Evolutionary conservation across 1,284 basidiomycete genomes (phyloP).

Genomic region (Ceratobasidium sp.): DNA sequence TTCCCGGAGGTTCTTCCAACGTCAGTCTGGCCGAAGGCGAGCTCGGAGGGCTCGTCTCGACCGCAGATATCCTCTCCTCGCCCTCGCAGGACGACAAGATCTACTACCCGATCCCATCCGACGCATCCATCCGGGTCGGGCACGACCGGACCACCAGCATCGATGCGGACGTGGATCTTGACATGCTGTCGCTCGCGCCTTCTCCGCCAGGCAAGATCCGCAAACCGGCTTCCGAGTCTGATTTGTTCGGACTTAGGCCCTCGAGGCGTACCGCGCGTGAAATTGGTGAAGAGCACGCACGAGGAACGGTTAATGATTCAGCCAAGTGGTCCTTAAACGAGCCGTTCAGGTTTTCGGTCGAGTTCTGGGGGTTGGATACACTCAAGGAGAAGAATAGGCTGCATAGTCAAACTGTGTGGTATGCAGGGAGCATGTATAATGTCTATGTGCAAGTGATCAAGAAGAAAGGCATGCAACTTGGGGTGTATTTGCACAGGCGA

Average conservation of each 20-base stretch:
- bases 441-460: slow-evolving; percentile 86
- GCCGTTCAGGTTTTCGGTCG: slow-evolving; percentile 77
- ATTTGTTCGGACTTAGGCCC: slow-evolving; percentile 51
- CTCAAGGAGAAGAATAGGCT: slow-evolving; percentile 84
- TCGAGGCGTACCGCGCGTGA: slow-evolving; percentile 45
- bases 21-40: slow-evolving; percentile 53
- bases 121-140: slow-evolving; percentile 82
- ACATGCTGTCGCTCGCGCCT: slow-evolving; percentile 24
- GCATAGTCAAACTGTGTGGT: slow-evolving; percentile 78
- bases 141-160: slow-evolving; percentile 61
- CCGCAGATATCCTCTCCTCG: slow-evolving; percentile 57
- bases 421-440: slow-evolving; percentile 80
- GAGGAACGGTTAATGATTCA: slow-evolving; percentile 28
- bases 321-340: slow-evolving; percentile 53
- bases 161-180: slow-evolving; percentile 49
- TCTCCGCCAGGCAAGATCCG: slow-evolving; percentile 36
- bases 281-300: slow-evolving; percentile 33
- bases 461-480: slow-evolving; percentile 79
- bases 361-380: slow-evolving; percentile 87
- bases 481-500: slow-evolving; percentile 80
- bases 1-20: slow-evolving; percentile 14
- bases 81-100: slow-evolving; percentile 46
- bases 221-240: slow-evolving; percentile 48
- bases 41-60: slow-evolving; percentile 62
- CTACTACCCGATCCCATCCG: slow-evolving; percentile 76